phyloP scores from a whole-genome alignment of 805 yeast genomes.

The Metschnikowia dekortorum region DNA sequence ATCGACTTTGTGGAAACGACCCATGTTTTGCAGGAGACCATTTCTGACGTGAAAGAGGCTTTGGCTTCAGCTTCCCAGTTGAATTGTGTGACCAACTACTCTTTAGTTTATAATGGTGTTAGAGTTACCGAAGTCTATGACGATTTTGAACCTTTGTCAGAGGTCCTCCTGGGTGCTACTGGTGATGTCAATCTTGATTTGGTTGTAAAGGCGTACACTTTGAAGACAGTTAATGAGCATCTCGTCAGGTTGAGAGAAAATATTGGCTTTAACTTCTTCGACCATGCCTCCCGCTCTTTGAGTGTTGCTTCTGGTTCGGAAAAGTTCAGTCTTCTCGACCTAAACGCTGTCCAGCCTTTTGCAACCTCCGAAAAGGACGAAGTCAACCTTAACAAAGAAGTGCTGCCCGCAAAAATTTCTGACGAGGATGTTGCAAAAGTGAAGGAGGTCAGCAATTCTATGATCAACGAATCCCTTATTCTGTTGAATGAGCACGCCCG shows the following conservation, averaged over 20 bases:
- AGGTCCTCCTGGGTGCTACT: slow-evolving; percentile 19
- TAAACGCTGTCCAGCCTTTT: slow-evolving; percentile 27
- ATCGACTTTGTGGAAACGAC: slow-evolving; percentile 25
- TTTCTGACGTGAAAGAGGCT: slow-evolving; percentile 56
- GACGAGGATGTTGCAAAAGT: slow-evolving; percentile 29
- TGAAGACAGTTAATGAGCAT: slow-evolving; percentile 58
- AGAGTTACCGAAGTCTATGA: slow-evolving; percentile 26
- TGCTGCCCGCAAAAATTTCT: slow-evolving; percentile 5
- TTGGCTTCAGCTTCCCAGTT: slow-evolving; percentile 54
- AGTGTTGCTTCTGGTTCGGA: slow-evolving; percentile 48
- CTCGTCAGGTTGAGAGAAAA: slow-evolving; percentile 58
- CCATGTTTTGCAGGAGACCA: slow-evolving; percentile 39
- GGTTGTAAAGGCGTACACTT: slow-evolving; percentile 55
- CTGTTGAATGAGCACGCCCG: slow-evolving; percentile 17
- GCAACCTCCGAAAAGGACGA: slow-evolving; percentile 8
- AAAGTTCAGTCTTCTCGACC: slow-evolving; percentile 39
- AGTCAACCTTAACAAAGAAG: slow-evolving; percentile 9
- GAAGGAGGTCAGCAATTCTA: slow-evolving; percentile 8
- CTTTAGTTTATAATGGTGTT: slow-evolving; percentile 36
- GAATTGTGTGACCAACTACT: slow-evolving; percentile 58
- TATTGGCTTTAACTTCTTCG: slow-evolving; percentile 47
- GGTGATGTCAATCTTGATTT: slow-evolving; percentile 40
- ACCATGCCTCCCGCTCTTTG: slow-evolving; percentile 40
- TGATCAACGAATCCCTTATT: slow-evolving; percentile 5
- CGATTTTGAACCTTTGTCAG: slow-evolving; percentile 26